These are phyloP conservation scores for Kodamaea arcana DNA, from an alignment of 1,139 yeast genomes.

Conservation along the genomic window DNA sequence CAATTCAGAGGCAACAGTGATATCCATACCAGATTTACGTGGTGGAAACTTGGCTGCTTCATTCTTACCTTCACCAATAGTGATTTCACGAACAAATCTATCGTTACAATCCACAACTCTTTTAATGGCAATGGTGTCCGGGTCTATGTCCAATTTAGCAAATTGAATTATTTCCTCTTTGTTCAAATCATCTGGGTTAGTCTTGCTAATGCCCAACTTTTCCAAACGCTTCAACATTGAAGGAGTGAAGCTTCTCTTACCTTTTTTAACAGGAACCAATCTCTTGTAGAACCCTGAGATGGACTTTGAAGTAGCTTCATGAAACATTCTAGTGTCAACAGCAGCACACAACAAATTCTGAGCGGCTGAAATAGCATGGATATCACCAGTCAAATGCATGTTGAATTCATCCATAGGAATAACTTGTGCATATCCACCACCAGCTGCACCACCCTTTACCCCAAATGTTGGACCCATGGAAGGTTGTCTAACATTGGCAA, in stretches of 20 bases:
- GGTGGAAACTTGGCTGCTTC: slow-evolving; percentile 62
- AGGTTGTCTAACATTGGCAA: slow-evolving; percentile 82
- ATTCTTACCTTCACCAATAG: slow-evolving; percentile 73
- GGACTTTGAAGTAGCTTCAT: slow-evolving; percentile 65
- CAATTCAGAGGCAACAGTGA: slow-evolving; percentile 76
- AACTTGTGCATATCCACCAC: slow-evolving; percentile 83
- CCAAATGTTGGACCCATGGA: slow-evolving; percentile 89
- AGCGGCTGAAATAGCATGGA: slow-evolving; percentile 78
- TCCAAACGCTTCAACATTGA: slow-evolving; percentile 62
- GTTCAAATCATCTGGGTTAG: slow-evolving; percentile 65
- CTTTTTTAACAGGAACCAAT: slow-evolving; percentile 67
- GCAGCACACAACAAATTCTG: slow-evolving; percentile 80
- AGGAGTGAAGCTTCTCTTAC: slow-evolving; percentile 58
- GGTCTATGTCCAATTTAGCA: slow-evolving; percentile 67
- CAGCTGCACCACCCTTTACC: slow-evolving; percentile 87
- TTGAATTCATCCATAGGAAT: slow-evolving; percentile 88
- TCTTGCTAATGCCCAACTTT: slow-evolving; percentile 60
- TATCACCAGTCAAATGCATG: slow-evolving; percentile 82
- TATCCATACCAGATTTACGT: slow-evolving; percentile 74
- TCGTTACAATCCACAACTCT: slow-evolving; percentile 82
- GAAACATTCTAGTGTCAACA: slow-evolving; percentile 80
- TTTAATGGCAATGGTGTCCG: slow-evolving; percentile 68
- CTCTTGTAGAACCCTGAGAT: slow-evolving; percentile 59
- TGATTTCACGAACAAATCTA: slow-evolving; percentile 69
- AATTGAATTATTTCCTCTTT: slow-evolving; percentile 60